phyloP scores from a whole-genome alignment of 2,329 filamentous ascomycete genomes.

The Neophaeococcomyces aloes region DNA sequence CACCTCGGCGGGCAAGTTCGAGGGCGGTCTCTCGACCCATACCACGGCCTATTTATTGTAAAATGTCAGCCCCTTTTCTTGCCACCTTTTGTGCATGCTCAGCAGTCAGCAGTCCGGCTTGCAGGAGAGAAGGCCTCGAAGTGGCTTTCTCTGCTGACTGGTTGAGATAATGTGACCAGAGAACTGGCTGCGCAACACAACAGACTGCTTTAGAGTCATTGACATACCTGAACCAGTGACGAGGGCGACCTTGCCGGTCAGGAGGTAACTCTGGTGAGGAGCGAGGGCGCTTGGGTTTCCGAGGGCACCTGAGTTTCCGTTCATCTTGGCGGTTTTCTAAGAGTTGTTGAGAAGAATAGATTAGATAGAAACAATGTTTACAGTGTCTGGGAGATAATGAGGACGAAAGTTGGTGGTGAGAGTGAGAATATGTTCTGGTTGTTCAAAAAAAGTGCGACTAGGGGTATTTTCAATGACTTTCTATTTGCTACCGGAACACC shows the following conservation, averaged over 20 bases:
- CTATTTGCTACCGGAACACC: conserved; percentile 3
- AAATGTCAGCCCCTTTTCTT: conserved; percentile 13
- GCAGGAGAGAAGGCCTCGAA: too few species aligned
- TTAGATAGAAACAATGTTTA: neutral
- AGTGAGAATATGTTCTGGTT: neutral
- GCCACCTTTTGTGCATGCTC: neutral
- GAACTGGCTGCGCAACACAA: neutral
- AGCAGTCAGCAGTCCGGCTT: neutral
- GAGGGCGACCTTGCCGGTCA: conserved; percentile 38
- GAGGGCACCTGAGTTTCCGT: conserved; percentile 13
- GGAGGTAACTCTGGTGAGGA: conserved; percentile 19
- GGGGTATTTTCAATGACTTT: conserved; percentile 2
- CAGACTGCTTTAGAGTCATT: neutral
- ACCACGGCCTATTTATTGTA: conserved; percentile 28
- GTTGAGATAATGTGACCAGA: neutral
- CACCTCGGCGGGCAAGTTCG: conserved; percentile 31
- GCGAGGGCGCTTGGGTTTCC: conserved; percentile 12
- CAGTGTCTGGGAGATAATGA: neutral
- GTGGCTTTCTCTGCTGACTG: too few species aligned
- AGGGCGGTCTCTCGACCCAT: conserved; percentile 34
- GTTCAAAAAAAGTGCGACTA: neutral
- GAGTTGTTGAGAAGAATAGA: neutral
- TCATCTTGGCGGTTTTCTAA: conserved; percentile 8
- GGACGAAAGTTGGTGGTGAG: neutral
- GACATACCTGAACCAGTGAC: conserved; percentile 24